These are phyloP conservation scores for Xylariaceae sp. DNA, from an alignment of 2,329 filamentous ascomycete species.

Conservation along the genomic window DNA sequence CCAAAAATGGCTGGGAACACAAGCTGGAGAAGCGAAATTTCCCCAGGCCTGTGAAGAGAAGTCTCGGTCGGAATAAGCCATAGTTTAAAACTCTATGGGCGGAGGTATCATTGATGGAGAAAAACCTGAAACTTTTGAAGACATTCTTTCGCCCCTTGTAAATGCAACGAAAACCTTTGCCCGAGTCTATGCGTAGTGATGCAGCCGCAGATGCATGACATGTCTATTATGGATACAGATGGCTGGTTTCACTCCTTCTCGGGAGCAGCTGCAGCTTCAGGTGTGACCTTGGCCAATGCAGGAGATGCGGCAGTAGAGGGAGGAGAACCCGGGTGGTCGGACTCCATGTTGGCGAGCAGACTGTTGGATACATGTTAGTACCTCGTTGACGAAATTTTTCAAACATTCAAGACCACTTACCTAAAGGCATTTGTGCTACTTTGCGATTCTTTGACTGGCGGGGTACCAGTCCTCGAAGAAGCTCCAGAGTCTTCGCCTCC, in stretches of 20 bases:
- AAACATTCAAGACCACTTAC: conserved; percentile 50
- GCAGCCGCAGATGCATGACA: conserved; percentile 33
- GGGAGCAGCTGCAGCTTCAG: conserved; percentile 40
- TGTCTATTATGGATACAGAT: conserved; percentile 30
- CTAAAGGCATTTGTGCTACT: conserved; percentile 88
- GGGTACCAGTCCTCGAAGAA: conserved; percentile 86
- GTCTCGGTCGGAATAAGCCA: conserved; percentile 24
- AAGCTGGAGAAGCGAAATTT: conserved; percentile 16
- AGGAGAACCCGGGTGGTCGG: conserved; percentile 62
- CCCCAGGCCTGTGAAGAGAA: conserved; percentile 20
- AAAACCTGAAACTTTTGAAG: conserved; percentile 38
- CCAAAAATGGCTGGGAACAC: conserved; percentile 20
- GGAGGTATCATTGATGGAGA: conserved; percentile 40
- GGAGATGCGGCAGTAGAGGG: conserved; percentile 66
- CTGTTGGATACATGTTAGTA: conserved; percentile 34
- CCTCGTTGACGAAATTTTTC: background rate
- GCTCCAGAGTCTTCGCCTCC: conserved; percentile 79
- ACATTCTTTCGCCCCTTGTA: conserved; percentile 38
- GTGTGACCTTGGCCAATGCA: conserved; percentile 57
- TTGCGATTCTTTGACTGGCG: conserved; percentile 57
- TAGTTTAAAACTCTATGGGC: conserved; percentile 26
- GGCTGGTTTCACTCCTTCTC: conserved; percentile 49
- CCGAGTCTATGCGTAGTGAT: conserved; percentile 39
- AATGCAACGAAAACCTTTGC: conserved; percentile 39
- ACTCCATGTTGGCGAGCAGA: conserved; percentile 54